A percentile compares a stretch with the other conserved stretches of the same genome.
Conservation (phyloP, 2,329 filamentous ascomycete species). For the Alternaria brassicicola region DNA sequence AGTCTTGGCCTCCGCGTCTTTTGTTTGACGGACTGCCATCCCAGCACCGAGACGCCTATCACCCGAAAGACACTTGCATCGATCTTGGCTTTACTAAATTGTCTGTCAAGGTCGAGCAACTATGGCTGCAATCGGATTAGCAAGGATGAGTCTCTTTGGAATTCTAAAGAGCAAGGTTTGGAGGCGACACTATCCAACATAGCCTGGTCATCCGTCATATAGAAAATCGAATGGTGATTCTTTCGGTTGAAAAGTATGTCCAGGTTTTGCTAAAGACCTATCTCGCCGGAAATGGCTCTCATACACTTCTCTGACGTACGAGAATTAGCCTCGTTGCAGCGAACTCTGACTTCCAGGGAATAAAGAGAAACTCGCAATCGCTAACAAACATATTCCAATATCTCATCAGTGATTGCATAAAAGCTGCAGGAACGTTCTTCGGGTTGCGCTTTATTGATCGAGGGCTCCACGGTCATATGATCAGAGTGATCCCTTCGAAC, state of each 20-base stretch:
- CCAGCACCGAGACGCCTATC: too few relatives aligned
- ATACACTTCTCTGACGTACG: neutral
- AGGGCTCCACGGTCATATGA: neutral
- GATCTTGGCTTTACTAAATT: neutral
- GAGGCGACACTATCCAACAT: neutral
- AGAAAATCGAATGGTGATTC: neutral
- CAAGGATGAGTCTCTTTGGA: too few relatives aligned
- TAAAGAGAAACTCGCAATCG: neutral
- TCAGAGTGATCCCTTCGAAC: neutral
- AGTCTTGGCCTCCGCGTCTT: neutral
- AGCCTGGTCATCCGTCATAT: neutral
- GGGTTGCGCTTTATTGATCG: neutral
- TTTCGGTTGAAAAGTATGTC: fast-evolving
- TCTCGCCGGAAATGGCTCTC: neutral
- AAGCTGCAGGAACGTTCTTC: neutral
- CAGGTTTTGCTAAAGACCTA: neutral
- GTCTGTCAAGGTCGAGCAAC: neutral
- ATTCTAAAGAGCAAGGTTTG: neutral
- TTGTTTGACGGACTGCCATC: neutral
- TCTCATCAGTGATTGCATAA: neutral
- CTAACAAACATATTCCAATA: neutral
- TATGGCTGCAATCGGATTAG: too few relatives aligned
- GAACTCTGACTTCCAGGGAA: neutral
- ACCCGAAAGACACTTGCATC: neutral
- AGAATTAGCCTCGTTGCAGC: neutral